Conservation (phyloP, 345 rosid genomes). For the Pugionium dolabratum region DNA sequence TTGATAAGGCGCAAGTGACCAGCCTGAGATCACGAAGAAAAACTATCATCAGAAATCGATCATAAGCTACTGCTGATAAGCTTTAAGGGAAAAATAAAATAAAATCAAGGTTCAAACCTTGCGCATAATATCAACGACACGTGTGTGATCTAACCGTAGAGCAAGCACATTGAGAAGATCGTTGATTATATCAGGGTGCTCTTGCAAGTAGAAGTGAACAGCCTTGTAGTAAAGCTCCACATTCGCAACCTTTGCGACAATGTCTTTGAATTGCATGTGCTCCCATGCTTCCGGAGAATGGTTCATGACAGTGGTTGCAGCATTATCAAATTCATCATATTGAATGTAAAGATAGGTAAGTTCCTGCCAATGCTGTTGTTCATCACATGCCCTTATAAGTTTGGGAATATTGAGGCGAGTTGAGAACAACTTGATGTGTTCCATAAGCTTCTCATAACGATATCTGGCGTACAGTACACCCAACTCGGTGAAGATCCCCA, state of each 20-base stretch:
- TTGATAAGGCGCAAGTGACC: slow-evolving; percentile 93
- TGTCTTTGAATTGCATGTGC: slow-evolving; percentile 99
- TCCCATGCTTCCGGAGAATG: slow-evolving; percentile 99
- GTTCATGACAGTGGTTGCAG: slow-evolving; percentile 97
- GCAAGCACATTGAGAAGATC: slow-evolving; percentile 96
- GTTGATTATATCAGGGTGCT: slow-evolving; percentile 95
- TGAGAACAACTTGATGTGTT: slow-evolving; percentile 95
- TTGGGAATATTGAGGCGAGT: slow-evolving; percentile 98
- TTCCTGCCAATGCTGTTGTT: slow-evolving; percentile 98
- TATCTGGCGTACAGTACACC: slow-evolving; percentile 98
- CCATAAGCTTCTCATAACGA: slow-evolving; percentile 97
- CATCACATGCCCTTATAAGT: slow-evolving; percentile 97
- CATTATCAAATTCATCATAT: slow-evolving; percentile 96
- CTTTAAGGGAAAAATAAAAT: not conserved
- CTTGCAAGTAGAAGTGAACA: slow-evolving; percentile 98
- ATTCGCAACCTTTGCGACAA: slow-evolving; percentile 87
- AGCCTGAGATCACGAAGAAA: slow-evolving; percentile 55
- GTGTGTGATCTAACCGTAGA: slow-evolving; percentile 93
- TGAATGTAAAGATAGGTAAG: slow-evolving; percentile 90
- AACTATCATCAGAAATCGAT: slow-evolving; percentile 8
- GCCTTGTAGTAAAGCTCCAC: slow-evolving; percentile 98
- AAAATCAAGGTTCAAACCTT: slow-evolving; percentile 55
- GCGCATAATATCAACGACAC: slow-evolving; percentile 97
- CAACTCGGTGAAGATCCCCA: slow-evolving; percentile 98
- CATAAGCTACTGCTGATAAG: slow-evolving; percentile 10